Base-by-base conservation (phyloP, 23 red algal species). In the Pyropia haitanensis region DNA sequence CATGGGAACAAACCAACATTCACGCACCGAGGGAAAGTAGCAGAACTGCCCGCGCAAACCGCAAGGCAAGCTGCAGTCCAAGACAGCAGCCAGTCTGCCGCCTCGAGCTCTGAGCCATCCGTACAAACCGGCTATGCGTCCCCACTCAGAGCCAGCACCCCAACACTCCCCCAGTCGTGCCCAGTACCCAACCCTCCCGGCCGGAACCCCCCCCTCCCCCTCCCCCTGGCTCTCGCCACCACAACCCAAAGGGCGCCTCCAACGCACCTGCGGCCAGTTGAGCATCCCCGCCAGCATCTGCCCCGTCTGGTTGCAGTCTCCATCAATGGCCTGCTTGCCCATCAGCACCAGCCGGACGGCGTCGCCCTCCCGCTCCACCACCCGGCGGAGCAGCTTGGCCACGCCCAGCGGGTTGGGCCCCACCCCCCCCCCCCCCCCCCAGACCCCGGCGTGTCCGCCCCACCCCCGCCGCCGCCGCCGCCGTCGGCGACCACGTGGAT, bases 281-380 rank as follows among this genome's bases (percentile, higher is more conserved):
- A 96, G 71, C 52, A 89, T 67, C 56, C 72, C 84, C 16, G 91
- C 83, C 66, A 96, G 70, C 82, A 88, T 77, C 68, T 96, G 91
- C 25, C 83, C 91, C 2, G 91, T 96, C 67, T 96, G 91, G 57
- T 96, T 96, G 46, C 76, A 84, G 67, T 96, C 91, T 15, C 83
- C 91, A 52, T 96, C 91, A 51, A 96, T 96, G n/a, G 83, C 79
- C 60, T 96, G 91, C 69, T 96, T 96, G 10, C 91, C 91, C 54
- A 96, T 58, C 16, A 96, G 44, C 16, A 96, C 83, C 58, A 76
- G 17, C 16, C 64, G 26, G 27, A 80, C 34, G 34, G 55, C 61
- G 2, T 68, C 68, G 18, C 62, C 66, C 62, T 89, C 68, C 20
- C 63, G 56, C 14, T 65, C 34, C n/a, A 84, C 83, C 18, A 96